Evolutionary conservation across 495 filamentous ascomycete species (phyloP).

Genomic region (Aspergillus panamensis): DNA sequence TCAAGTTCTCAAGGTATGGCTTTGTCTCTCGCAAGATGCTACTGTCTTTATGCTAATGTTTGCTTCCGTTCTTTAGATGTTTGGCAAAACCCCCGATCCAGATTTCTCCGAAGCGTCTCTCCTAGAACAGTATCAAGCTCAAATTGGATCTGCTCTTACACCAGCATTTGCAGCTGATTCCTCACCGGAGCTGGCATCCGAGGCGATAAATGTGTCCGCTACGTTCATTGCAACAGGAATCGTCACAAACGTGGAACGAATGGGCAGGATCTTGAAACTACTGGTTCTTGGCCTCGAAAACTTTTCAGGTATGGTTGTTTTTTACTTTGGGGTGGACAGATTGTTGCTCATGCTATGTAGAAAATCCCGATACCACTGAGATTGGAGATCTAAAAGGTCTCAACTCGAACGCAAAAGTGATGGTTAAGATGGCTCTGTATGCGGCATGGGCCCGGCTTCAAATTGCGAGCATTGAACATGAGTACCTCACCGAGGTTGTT

Average conservation of each 20-base stretch:
- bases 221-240: conserved; percentile 96
- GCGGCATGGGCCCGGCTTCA: conserved; percentile 99
- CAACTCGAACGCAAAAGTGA: conserved; percentile 93
- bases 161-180: conserved; percentile 96
- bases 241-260: conserved; percentile 94
- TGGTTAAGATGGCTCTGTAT: conserved; percentile 96
- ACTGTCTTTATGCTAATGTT: conserved; percentile 17
- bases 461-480: conserved; percentile 90
- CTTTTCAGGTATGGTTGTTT: conserved; percentile 61
- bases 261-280: conserved; percentile 94
- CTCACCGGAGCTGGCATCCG: conserved; percentile 88
- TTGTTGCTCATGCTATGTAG: conserved; percentile 25
- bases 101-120: conserved; percentile 94
- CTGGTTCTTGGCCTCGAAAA: conserved; percentile 89
- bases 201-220: conserved; percentile 96
- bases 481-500: conserved; percentile 82
- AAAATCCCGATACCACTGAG: conserved; percentile 71
- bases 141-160: conserved; percentile 94
- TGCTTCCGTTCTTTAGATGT: conserved; percentile 55
- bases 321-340: background rate
- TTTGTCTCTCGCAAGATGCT: background rate
- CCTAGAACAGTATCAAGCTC: conserved; percentile 96
- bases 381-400: conserved; percentile 93
- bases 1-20: conserved; percentile 67
- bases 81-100: conserved; percentile 91